phyloP scores from a whole-genome alignment of 345 rosid species.

The Eucalyptus curtisii region DNA sequence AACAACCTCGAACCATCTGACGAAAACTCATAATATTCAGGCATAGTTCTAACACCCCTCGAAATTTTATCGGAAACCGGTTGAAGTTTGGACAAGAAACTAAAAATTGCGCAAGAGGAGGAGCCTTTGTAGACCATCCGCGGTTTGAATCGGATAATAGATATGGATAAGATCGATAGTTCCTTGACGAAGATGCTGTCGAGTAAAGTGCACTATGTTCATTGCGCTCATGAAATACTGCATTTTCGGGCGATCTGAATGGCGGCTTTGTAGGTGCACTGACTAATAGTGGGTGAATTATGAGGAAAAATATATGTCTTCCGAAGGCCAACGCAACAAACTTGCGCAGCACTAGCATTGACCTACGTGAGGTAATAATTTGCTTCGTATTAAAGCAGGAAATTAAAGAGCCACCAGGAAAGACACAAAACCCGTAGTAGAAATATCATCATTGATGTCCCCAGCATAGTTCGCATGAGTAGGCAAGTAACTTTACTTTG shows the following conservation, averaged over 20 bases:
- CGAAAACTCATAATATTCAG: neutral
- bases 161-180: neutral
- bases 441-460: neutral
- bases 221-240: neutral
- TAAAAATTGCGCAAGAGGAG: neutral
- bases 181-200: neutral
- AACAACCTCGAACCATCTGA: neutral
- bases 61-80: neutral
- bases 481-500: neutral
- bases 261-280: neutral
- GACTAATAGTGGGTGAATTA: neutral
- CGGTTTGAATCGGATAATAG: neutral
- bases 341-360: neutral
- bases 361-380: neutral
- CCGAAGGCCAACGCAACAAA: neutral
- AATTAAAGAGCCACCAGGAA: neutral
- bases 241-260: neutral
- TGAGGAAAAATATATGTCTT: neutral
- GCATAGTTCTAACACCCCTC: neutral
- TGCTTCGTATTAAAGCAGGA: neutral
- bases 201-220: neutral
- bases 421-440: neutral
- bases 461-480: neutral
- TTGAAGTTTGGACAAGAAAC: neutral
- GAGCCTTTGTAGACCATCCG: neutral